phyloP scores from a whole-genome alignment of 352 stramenopile genomes.

The Lagenidium sp. region DNA sequence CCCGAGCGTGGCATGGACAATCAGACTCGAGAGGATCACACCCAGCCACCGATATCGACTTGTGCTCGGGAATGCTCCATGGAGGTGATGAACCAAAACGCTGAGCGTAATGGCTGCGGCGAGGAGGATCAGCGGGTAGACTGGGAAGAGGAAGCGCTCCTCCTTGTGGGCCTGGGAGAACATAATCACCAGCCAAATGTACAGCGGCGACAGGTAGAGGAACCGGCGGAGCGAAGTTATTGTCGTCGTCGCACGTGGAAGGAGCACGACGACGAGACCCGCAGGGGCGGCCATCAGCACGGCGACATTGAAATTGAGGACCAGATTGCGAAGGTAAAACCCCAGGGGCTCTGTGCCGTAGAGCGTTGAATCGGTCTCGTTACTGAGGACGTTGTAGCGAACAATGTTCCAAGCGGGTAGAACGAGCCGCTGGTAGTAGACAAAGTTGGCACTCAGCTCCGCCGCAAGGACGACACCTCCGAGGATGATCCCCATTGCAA shows the following conservation, averaged over 20 bases:
- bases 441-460: slow-evolving; percentile 81
- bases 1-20: slow-evolving; percentile 34
- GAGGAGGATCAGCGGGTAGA: slow-evolving; percentile 90
- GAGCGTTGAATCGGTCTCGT: slow-evolving; percentile 92
- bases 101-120: slow-evolving; percentile 68
- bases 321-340: slow-evolving; percentile 95
- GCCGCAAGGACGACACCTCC: slow-evolving; percentile 56
- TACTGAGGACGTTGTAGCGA: slow-evolving; percentile 91
- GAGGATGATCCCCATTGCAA: slow-evolving; percentile 49
- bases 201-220: slow-evolving; percentile 53
- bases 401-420: slow-evolving; percentile 92
- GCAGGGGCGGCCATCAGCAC: slow-evolving; percentile 56
- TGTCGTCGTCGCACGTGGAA: slow-evolving; percentile 13
- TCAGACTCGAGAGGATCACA: slow-evolving; percentile 14
- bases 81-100: slow-evolving; percentile 25
- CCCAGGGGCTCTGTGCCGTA: slow-evolving; percentile 94
- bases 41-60: too few species aligned
- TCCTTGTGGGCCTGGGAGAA: slow-evolving; percentile 96
- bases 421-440: slow-evolving; percentile 61
- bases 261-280: slow-evolving; percentile 17
- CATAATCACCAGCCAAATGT: slow-evolving; percentile 92
- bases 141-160: slow-evolving; percentile 95
- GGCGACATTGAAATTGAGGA: slow-evolving; percentile 94
- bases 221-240: slow-evolving; percentile 8
- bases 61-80: slow-evolving; percentile 11